Evolutionary conservation across 257 asterid species (phyloP).

Genomic region (Leonotis leonurus): DNA sequence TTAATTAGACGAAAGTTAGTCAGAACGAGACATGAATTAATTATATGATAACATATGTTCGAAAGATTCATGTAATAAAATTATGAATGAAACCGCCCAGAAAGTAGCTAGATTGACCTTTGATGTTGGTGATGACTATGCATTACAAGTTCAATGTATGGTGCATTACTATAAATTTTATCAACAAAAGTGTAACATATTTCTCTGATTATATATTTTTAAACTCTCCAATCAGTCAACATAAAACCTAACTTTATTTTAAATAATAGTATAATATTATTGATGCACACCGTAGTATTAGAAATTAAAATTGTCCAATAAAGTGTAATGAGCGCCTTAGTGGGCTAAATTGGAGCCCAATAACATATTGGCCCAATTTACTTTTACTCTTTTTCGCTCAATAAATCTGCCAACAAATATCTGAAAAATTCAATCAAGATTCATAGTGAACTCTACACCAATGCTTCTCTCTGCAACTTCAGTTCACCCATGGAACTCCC

Average conservation of each 20-base stretch:
- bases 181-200: not conserved
- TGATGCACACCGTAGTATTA: no score
- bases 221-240: not conserved
- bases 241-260: not conserved
- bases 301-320: no score
- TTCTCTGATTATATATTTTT: not conserved
- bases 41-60: no score
- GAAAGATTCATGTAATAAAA: no score
- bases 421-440: not conserved
- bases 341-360: slow-evolving; percentile 2
- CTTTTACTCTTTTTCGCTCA: not conserved
- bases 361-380: not conserved
- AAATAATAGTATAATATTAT: no score
- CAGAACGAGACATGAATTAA: no score
- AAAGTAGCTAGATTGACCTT: not conserved
- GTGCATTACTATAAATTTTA: not conserved
- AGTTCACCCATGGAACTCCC: slow-evolving; percentile 48
- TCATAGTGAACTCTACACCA: not conserved
- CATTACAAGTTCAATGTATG: not conserved
- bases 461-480: slow-evolving; percentile 31
- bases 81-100: not conserved
- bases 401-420: not conserved
- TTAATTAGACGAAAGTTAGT: no score
- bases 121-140: not conserved
- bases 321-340: not conserved